Evolutionary conservation across 2,329 filamentous ascomycete genomes (phyloP).

Genomic region (Coniosporium tulheliwenetii): DNA sequence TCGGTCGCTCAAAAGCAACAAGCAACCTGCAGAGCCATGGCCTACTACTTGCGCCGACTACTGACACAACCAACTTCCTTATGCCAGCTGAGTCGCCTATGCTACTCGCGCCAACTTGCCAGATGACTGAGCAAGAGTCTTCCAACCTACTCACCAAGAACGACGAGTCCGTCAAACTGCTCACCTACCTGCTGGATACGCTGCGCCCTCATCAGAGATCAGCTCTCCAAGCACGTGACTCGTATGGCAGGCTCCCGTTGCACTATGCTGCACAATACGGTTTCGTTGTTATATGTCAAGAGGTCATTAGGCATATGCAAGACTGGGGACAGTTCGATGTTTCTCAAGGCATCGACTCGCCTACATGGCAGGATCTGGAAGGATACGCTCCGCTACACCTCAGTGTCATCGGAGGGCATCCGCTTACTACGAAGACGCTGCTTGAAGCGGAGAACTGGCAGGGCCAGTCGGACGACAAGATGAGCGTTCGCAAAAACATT

Average conservation of each 20-base stretch:
- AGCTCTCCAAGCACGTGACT: constrained; percentile 55
- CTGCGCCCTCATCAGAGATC: constrained; percentile 51
- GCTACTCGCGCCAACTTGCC: constrained; percentile 43
- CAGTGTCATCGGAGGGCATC: constrained; percentile 80
- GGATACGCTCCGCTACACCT: constrained; percentile 85
- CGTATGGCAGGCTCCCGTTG: constrained; percentile 68
- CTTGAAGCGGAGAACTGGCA: constrained; percentile 69
- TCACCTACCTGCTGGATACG: constrained; percentile 47
- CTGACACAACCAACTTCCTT: constrained; percentile 55
- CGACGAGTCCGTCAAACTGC: constrained; percentile 60
- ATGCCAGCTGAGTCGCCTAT: constrained; percentile 60
- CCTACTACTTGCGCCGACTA: constrained; percentile 9
- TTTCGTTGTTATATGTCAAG: constrained; percentile 76
- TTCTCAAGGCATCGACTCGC: constrained; percentile 70
- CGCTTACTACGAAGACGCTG: constrained; percentile 66
- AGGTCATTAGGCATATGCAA: constrained; percentile 79
- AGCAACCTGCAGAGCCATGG: constrained; percentile 4
- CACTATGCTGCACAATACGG: constrained; percentile 95
- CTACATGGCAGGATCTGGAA: constrained; percentile 82
- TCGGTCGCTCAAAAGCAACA: constrained; percentile 54
- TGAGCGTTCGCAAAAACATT: constrained; percentile 50
- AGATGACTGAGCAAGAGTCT: constrained; percentile 50
- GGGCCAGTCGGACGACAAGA: constrained; percentile 44
- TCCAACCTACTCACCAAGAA: constrained; percentile 46
- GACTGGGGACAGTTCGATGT: constrained; percentile 79